phyloP scores from a whole-genome alignment of 1,139 yeast species.

The Yamadazyma membranifaciens region DNA sequence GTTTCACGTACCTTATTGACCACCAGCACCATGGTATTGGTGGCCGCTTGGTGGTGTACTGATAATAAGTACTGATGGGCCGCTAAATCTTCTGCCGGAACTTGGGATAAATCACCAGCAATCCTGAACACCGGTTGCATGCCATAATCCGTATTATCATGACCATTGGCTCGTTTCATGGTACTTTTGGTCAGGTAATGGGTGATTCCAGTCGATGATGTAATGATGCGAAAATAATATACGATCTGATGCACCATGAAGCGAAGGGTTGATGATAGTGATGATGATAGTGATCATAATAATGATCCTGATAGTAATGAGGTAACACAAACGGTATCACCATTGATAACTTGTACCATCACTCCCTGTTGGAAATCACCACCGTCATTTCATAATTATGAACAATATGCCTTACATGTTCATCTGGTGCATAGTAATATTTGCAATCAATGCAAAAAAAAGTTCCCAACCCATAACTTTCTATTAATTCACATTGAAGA shows the following conservation, averaged over 20 bases:
- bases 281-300: slow-evolving; percentile 3
- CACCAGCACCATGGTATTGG: not conserved
- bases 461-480: slow-evolving; percentile 38
- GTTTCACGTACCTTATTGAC: no score
- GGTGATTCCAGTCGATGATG: not conserved
- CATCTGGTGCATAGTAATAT: slow-evolving; percentile 21
- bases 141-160: not conserved
- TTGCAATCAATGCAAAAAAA: slow-evolving; percentile 42
- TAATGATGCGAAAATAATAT: slow-evolving; percentile 6
- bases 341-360: not conserved
- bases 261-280: slow-evolving; percentile 12
- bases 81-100: slow-evolving; percentile 1
- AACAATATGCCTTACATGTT: slow-evolving; percentile 32
- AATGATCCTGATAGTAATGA: not conserved
- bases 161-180: not conserved
- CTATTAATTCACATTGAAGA: slow-evolving; percentile 52
- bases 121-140: slow-evolving; percentile 2
- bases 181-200: not conserved
- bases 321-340: not conserved
- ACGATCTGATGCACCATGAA: no score
- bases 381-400: slow-evolving; percentile 10
- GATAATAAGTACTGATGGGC: slow-evolving; percentile 4
- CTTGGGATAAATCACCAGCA: not conserved
- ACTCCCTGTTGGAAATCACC: slow-evolving; percentile 3
- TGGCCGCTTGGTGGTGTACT: slow-evolving; percentile 4